A percentile compares a stretch with the other conserved stretches of the same genome.
Conservation (phyloP, 495 filamentous ascomycete genomes). For the Aspergillus kassunensis region DNA sequence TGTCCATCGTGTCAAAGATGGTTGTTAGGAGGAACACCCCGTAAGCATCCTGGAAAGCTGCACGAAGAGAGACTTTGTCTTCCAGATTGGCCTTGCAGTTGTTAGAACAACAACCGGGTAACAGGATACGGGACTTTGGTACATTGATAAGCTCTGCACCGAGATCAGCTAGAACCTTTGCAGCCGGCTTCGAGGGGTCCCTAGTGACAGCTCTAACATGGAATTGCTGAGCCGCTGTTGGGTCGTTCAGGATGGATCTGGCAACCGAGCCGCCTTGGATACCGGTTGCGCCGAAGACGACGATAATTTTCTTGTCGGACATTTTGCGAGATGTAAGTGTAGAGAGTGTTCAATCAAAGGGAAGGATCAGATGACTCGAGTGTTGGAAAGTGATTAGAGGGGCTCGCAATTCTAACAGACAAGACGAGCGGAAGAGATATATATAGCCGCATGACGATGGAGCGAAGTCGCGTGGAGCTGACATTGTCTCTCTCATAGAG, state of each 20-base stretch:
- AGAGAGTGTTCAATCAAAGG: no score
- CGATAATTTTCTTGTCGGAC: neutral
- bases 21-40: neutral
- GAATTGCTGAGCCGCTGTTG: neutral
- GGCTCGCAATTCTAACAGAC: no score
- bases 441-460: neutral
- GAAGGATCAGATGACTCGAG: no score
- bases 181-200: constrained; percentile 1
- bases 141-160: constrained; percentile 3
- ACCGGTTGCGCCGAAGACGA: constrained; percentile 6
- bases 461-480: no score
- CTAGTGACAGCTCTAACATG: neutral
- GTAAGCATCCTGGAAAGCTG: neutral
- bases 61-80: neutral
- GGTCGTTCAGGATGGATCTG: neutral
- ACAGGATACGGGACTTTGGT: neutral
- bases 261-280: constrained; percentile 2
- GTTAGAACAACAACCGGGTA: neutral
- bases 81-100: neutral
- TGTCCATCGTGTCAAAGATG: neutral
- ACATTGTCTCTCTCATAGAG: no score
- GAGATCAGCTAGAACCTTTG: neutral
- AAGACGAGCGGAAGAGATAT: neutral
- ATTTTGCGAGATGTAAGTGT: neutral
- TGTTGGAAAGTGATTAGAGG: no score